phyloP scores from a whole-genome alignment of 2,329 filamentous ascomycete species.

The Teratosphaeria gauchensis region DNA sequence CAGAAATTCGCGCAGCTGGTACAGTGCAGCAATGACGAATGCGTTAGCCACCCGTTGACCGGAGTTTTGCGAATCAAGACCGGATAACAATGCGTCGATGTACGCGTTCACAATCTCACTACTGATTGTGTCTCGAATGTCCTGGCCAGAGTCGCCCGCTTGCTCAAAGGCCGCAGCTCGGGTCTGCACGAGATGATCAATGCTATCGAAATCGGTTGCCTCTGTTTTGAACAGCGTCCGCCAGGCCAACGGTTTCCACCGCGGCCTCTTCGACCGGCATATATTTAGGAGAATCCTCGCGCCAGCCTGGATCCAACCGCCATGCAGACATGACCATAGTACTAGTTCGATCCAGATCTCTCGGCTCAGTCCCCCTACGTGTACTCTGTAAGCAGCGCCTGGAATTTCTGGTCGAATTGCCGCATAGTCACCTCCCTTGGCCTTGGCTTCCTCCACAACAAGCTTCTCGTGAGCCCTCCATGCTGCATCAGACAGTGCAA shows the following conservation, averaged over 20 bases:
- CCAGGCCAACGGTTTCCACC: conserved; percentile 33
- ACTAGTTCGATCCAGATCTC: conserved; percentile 45
- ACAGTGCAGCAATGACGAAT: background rate
- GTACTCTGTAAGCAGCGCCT: conserved; percentile 32
- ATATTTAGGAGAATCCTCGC: conserved; percentile 28
- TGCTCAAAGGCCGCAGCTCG: conserved; percentile 13
- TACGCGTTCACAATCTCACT: conserved; percentile 48
- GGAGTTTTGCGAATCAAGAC: background rate
- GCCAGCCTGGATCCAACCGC: conserved; percentile 37
- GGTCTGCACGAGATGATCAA: conserved; percentile 23
- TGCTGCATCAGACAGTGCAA: conserved; percentile 40
- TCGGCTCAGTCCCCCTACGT: conserved; percentile 30
- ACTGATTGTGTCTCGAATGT: conserved; percentile 43
- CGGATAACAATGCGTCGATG: conserved; percentile 42
- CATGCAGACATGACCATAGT: conserved; percentile 42
- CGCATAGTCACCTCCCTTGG: conserved; percentile 27
- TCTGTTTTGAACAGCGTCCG: conserved; percentile 18
- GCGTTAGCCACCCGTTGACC: background rate
- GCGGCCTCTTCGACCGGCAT: conserved; percentile 8
- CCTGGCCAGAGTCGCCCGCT: background rate
- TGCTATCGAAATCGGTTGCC: conserved; percentile 19
- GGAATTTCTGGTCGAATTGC: conserved; percentile 36
- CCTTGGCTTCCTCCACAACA: conserved; percentile 18
- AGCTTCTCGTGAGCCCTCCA: conserved; percentile 38
- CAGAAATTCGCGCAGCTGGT: conserved; percentile 27